A percentile compares a stretch with the other conserved stretches of the same genome.
Conservation (phyloP, 306 rosid species). For the Trifolium pratense region DNA sequence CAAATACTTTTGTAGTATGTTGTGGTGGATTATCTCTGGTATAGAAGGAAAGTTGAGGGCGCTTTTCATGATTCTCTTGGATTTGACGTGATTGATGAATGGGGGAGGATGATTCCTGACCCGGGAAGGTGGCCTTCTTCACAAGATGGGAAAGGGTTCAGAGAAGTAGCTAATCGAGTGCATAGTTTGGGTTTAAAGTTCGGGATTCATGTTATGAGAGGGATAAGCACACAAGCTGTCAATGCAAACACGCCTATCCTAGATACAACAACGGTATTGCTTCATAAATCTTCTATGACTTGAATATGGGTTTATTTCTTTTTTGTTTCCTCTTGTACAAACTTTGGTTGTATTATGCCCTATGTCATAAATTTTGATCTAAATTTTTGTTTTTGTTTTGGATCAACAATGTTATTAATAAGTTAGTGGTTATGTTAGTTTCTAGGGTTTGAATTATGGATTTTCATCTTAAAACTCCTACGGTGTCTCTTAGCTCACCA, state of each 20-base stretch:
- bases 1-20: constrained; percentile 66
- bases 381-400: too few relatives aligned
- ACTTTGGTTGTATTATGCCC: neutral
- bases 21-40: constrained; percentile 98
- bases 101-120: constrained; percentile 95
- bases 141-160: constrained; percentile 70
- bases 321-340: neutral
- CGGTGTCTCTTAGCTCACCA: too few relatives aligned
- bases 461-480: too few relatives aligned
- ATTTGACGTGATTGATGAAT: constrained; percentile 85
- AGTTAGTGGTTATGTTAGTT: too few relatives aligned
- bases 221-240: constrained; percentile 93
- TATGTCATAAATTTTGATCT: neutral
- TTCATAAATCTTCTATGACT: constrained; percentile 22
- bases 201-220: constrained; percentile 97
- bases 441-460: too few relatives aligned
- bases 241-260: constrained; percentile 85
- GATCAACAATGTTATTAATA: too few relatives aligned
- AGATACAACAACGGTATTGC: constrained; percentile 68
- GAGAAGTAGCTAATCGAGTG: constrained; percentile 68
- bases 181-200: constrained; percentile 87
- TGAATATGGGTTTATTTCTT: constrained; percentile 24
- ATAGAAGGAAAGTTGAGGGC: constrained; percentile 75
- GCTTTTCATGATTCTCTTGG: constrained; percentile 80
- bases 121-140: constrained; percentile 94